phyloP scores from a whole-genome alignment of 441 rosid genomes.

The Croton laevigatus region DNA sequence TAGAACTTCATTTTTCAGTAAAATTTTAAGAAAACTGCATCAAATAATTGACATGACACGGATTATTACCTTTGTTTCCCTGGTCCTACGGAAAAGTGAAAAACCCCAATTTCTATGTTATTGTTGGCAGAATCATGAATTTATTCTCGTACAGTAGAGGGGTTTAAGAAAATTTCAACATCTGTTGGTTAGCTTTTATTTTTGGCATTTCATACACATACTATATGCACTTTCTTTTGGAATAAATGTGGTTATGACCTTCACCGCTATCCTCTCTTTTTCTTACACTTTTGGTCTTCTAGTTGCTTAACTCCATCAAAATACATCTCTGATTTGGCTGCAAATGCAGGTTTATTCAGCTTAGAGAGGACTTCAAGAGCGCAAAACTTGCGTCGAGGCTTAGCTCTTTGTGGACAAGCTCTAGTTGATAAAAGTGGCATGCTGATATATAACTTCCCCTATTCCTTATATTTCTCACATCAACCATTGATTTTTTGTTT shows the following conservation, averaged over 20 bases:
- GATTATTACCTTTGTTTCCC: neutral
- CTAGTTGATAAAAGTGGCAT: conserved; percentile 22
- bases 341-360: conserved; percentile 81
- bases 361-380: conserved; percentile 94
- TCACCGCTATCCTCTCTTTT: neutral
- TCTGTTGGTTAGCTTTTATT: neutral
- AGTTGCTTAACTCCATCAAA: neutral
- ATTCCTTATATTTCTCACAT: conserved; percentile 16
- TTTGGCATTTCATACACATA: neutral
- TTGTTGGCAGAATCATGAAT: conserved; percentile 6
- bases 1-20: neutral
- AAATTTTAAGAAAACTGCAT: conserved; percentile 6
- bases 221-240: neutral
- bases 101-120: neutral
- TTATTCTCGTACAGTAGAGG: conserved; percentile 2
- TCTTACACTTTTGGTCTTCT: neutral
- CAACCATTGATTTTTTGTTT: conserved; percentile 5
- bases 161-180: neutral
- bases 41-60: neutral
- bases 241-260: neutral
- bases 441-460: conserved; percentile 15
- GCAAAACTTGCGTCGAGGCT: conserved; percentile 88
- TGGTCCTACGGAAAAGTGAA: neutral
- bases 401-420: conserved; percentile 71
- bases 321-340: conserved; percentile 11